Base-by-base conservation (phyloP, 345 rosid genomes). In the Populus tremula region DNA sequence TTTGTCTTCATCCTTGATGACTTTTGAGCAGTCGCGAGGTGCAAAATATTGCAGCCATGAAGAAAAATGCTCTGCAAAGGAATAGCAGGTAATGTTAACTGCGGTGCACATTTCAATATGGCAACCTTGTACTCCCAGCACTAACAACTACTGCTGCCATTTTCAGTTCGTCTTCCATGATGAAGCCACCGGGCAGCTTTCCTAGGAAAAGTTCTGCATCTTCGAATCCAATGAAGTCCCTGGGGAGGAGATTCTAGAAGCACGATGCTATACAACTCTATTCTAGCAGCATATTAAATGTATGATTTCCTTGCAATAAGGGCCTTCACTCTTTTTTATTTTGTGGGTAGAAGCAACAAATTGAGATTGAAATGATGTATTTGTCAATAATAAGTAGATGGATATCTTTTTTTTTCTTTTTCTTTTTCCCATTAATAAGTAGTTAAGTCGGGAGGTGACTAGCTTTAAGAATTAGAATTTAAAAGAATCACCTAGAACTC, bases 21-120 rank as follows among this genome's bases (percentile, higher is more conserved):
- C 38, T 77, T 82, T 68, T 77, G 70, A 78, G 82, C 91, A 95
- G 99, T 86, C 94, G 53, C 59, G 98, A 95, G 85, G 87, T 91
- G 71, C 90, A 89, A 85, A 95, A 95, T 83, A 85, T 91, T 65
- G 84, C 91, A 29, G 92, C 94, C 36, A 74, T 88, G 82, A 93
- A 72, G 84, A 92, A 80, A 82, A 88, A 84, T n/a, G 91, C 94
- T 14, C 67, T 87, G 67, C 94, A 84, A 75, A 85, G 91, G 84
- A 80, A 78, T 39, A 75, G 47, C 41, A 84, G 96, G 98, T 94
- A 89, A 85, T 23, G 18, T 7, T 59, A 12, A 35, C 5, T 35
- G 45, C 25, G 7, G 39, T 43, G 4, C 11, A 20, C 33, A 25
- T 65, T 36, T 33, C 38, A 53, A 38, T 18, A 64, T 41, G 9